Conservation (phyloP, 345 rosid species). For the Citrus maxima region DNA sequence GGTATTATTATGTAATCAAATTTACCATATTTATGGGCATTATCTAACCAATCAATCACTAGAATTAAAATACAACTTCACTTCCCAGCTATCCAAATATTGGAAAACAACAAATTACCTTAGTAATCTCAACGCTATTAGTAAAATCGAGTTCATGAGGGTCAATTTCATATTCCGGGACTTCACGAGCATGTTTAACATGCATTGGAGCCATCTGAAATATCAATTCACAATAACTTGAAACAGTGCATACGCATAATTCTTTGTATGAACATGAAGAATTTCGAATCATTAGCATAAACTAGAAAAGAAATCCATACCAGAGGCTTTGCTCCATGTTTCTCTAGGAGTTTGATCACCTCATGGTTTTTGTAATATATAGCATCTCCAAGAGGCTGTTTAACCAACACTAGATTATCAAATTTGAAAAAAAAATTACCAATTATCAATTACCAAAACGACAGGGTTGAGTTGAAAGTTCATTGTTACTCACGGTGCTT, state of each 20-base stretch:
- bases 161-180: constrained; percentile 89
- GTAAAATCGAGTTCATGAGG: constrained; percentile 75
- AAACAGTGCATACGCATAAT: background rate
- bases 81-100: background rate
- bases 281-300: background rate
- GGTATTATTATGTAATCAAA: background rate
- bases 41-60: background rate
- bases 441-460: background rate
- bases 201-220: constrained; percentile 90
- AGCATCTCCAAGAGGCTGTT: constrained; percentile 94
- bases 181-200: constrained; percentile 77
- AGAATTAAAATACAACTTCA: background rate
- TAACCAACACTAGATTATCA: constrained; percentile 23
- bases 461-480: background rate
- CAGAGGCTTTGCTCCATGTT: constrained; percentile 74
- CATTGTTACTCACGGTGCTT: constrained; percentile 65
- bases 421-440: no score
- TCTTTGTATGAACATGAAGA: background rate
- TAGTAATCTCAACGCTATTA: constrained; percentile 66
- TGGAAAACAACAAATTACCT: constrained; percentile 33
- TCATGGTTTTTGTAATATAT: constrained; percentile 73
- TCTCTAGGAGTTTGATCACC: constrained; percentile 75
- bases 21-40: background rate
- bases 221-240: background rate
- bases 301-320: constrained; percentile 36